Conservation (phyloP, 2,329 filamentous ascomycete genomes). For the Fusarium tuaranense region DNA sequence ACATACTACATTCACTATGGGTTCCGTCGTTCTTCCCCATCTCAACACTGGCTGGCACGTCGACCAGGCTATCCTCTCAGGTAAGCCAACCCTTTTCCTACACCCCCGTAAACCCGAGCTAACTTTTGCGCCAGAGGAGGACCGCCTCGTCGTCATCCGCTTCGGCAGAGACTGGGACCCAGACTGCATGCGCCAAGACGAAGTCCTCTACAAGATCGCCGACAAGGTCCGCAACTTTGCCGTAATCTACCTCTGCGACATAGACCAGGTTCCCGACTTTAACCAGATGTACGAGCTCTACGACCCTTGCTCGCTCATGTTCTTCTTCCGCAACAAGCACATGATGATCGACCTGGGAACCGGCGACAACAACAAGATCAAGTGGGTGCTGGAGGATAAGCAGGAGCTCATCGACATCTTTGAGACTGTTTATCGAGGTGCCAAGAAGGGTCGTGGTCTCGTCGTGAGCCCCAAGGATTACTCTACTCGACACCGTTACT, state of each 20-base stretch:
- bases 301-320: slow-evolving; percentile 95
- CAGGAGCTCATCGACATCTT: slow-evolving; percentile 99
- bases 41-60: slow-evolving; percentile 96
- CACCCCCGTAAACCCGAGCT: neutral
- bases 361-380: slow-evolving; percentile 98
- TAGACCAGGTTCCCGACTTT: slow-evolving; percentile 91
- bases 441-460: slow-evolving; percentile 96
- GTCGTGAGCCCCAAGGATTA: slow-evolving; percentile 91
- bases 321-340: slow-evolving; percentile 97
- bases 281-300: slow-evolving; percentile 96
- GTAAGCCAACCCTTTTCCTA: slow-evolving; percentile 5
- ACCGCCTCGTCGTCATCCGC: slow-evolving; percentile 91
- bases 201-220: slow-evolving; percentile 93
- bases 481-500: slow-evolving; percentile 43
- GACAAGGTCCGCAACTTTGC: slow-evolving; percentile 95
- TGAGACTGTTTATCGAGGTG: slow-evolving; percentile 97
- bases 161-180: slow-evolving; percentile 88
- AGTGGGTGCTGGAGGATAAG: slow-evolving; percentile 95
- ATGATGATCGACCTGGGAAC: slow-evolving; percentile 99
- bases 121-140: slow-evolving; percentile 71
- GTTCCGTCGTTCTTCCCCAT: slow-evolving; percentile 92
- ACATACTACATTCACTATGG: slow-evolving; percentile 57
- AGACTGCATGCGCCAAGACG: slow-evolving; percentile 82
- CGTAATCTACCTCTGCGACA: slow-evolving; percentile 93
- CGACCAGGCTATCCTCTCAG: slow-evolving; percentile 86